Evolutionary conservation across 2,329 filamentous ascomycete species (phyloP), one percentile per base, ranked within the genome.

Genomic region (Alternaria longipes): DNA sequence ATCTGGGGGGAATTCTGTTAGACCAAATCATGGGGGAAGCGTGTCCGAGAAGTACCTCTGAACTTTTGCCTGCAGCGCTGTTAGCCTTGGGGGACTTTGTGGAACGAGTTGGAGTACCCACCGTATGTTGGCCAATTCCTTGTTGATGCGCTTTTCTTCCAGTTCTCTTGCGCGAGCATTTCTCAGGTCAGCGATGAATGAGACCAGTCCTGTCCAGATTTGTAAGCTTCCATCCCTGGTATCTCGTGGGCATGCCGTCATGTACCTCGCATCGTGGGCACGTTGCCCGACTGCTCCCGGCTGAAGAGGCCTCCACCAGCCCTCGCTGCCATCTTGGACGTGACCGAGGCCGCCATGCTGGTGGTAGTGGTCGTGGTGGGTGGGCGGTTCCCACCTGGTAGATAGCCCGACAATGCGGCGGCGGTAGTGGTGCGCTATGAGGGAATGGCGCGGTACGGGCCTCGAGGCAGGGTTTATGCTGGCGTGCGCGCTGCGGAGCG

Each of bases 71-170:
- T 89, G 69, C 56, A 63, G 63, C 20, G 40, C 56, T 63, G 63
- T 78, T 67, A 78, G 75, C 60, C 64, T 64, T 62, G 49, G 44
- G 51, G 51, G 41, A 44, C 46, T 30, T 34, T 45, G 59, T 55
- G 54, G 18, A 28, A 38, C 50, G 32, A 56, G 51, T 32, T 51
- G 58, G 53, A 54, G 61, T 56, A 83, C 86, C 67, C 75, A 89
- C 85, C 93, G 89, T 79, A 99, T 99, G 78, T 99, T 99, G 77
- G 95, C 95, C 79, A 99, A 83, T 83, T 99, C 95, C 84, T 99
- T 99, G 81, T 99, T 99, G 84, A 99, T 98, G 77, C 95, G 88
- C 86, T 99, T 99, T 84, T 99, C 95, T 80, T 99, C 95, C 65
- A 99, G 83, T 79, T 99, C 95, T 64, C 96, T 88, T 47, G 96